Conservation (phyloP, 331 rosid species). For the Spiraea crenata region DNA sequence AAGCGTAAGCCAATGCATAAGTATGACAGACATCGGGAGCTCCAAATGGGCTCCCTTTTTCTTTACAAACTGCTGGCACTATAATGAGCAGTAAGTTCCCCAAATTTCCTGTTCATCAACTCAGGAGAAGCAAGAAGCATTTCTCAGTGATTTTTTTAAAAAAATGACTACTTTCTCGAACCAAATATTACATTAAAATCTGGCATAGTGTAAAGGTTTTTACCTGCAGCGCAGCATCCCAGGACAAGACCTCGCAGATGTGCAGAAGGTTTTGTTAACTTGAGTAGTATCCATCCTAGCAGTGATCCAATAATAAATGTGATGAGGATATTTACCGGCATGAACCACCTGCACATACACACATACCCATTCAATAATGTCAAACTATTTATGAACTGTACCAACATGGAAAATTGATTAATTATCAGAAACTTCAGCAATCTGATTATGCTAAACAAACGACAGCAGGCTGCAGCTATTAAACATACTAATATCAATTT, state of each 20-base stretch:
- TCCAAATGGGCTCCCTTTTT: conserved; percentile 87
- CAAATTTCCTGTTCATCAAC: conserved; percentile 57
- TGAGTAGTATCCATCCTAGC: conserved; percentile 39
- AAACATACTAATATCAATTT: not conserved
- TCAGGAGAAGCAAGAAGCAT: not conserved
- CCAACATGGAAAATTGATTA: too few relatives aligned
- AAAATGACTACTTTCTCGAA: not conserved
- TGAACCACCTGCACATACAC: conserved; percentile 40
- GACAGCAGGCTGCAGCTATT: too few relatives aligned
- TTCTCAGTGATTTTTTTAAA: not conserved
- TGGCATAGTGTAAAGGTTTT: not conserved
- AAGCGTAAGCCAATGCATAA: conserved; percentile 77
- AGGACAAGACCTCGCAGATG: conserved; percentile 42
- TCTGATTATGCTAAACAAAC: too few relatives aligned
- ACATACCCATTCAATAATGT: not conserved
- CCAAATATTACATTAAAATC: not conserved
- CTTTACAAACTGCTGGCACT: conserved; percentile 75
- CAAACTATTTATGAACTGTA: not conserved
- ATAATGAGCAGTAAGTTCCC: conserved; percentile 79
- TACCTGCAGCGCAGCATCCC: conserved; percentile 65
- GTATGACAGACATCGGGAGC: conserved; percentile 56
- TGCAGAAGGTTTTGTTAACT: conserved; percentile 32
- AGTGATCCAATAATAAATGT: conserved; percentile 42
- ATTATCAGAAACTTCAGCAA: too few relatives aligned
- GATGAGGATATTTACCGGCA: conserved; percentile 38